These are phyloP conservation scores for Colletotrichum cereale DNA, from an alignment of 2,329 filamentous ascomycete genomes.

Conservation along the genomic window DNA sequence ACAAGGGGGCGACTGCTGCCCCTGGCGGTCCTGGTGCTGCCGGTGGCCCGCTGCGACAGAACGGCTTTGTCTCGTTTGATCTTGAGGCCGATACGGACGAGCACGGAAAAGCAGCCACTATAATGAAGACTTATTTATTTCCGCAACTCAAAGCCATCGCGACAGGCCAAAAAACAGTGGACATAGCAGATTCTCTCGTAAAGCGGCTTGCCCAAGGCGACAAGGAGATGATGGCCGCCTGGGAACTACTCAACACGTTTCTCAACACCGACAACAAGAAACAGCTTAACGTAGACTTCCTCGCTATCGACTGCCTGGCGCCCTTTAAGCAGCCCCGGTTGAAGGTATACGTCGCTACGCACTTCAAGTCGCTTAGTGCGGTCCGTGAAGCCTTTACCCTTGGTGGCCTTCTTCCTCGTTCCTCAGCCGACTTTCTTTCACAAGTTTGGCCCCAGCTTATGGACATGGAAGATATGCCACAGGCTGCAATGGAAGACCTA, in stretches of 20 bases:
- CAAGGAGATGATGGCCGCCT: background rate
- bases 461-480: constrained; percentile 10
- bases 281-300: background rate
- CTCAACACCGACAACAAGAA: background rate
- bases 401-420: constrained; percentile 1
- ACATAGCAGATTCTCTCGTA: background rate
- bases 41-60: constrained; percentile 10
- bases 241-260: background rate
- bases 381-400: constrained; percentile 3
- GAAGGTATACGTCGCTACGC: background rate
- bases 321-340: background rate
- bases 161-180: background rate
- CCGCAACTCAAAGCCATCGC: constrained; percentile 24
- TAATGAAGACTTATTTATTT: constrained; percentile 30
- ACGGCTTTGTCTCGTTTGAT: constrained; percentile 22
- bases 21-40: background rate
- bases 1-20: background rate
- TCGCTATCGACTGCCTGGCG: constrained; percentile 34
- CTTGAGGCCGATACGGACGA: constrained; percentile 8
- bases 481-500: background rate
- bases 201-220: background rate
- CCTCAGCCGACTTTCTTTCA: constrained; percentile 1
- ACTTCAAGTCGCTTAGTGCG: background rate
- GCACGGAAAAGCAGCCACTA: background rate
- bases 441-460: constrained; percentile 2